phyloP scores from a whole-genome alignment of 176 grass and related monocot species.

The Aegilops umbellulata region DNA sequence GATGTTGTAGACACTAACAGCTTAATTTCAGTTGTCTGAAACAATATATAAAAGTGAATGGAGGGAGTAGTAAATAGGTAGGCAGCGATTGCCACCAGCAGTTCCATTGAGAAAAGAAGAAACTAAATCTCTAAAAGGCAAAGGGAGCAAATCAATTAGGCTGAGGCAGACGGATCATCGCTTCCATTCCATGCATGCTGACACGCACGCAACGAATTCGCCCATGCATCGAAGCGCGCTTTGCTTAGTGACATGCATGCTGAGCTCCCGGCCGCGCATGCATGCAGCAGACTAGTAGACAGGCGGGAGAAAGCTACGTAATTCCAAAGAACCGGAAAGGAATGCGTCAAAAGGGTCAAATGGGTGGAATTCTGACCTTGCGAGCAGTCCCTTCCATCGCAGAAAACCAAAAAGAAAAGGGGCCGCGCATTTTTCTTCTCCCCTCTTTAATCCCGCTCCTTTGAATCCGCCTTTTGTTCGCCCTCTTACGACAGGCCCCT shows the following conservation, averaged over 20 bases:
- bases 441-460: conserved; percentile 39
- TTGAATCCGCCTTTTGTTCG: background rate
- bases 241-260: conserved; percentile 32
- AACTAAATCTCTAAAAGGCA: background rate
- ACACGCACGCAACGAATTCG: background rate
- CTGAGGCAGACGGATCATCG: background rate
- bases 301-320: background rate
- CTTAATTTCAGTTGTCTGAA: too few species aligned
- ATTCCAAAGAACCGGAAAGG: conserved; percentile 18
- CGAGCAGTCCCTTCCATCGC: conserved; percentile 34
- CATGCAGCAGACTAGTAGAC: background rate
- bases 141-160: background rate
- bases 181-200: background rate
- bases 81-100: too few species aligned
- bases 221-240: background rate
- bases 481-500: background rate
- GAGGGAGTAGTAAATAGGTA: too few species aligned
- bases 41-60: too few species aligned
- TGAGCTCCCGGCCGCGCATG: background rate
- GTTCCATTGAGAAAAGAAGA: background rate
- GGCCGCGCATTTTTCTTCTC: background rate
- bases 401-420: conserved; percentile 41
- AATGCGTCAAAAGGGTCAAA: conserved; percentile 56
- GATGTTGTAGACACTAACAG: too few species aligned
- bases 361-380: conserved; percentile 78